Evolutionary conservation across 2,329 filamentous ascomycete species (phyloP).

Genomic region (Microthyrium microscopicum): DNA sequence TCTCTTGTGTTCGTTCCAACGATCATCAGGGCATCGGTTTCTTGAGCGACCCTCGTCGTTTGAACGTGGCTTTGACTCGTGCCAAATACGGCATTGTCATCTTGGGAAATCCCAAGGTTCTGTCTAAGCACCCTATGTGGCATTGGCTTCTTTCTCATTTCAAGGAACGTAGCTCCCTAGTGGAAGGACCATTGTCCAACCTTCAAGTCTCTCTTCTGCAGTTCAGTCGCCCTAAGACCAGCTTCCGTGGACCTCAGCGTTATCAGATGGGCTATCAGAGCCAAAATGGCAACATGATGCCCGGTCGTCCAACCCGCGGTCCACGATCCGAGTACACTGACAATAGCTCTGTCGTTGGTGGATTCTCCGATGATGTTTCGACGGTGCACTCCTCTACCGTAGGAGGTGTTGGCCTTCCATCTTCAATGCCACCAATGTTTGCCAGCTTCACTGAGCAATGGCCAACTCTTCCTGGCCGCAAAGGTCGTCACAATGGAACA

Average conservation of each 20-base stretch:
- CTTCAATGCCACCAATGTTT: slow-evolving; percentile 89
- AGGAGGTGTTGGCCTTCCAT: slow-evolving; percentile 57
- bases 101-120: slow-evolving; percentile 89
- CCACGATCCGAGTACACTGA: slow-evolving; percentile 43
- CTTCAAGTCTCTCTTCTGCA: slow-evolving; percentile 90
- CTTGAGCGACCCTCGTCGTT: slow-evolving; percentile 87
- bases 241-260: slow-evolving; percentile 74
- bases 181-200: slow-evolving; percentile 88
- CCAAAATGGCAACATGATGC: slow-evolving; percentile 30
- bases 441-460: slow-evolving; percentile 81
- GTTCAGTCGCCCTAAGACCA: slow-evolving; percentile 84
- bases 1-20: slow-evolving; percentile 95
- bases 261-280: slow-evolving; percentile 63
- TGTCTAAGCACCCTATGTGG: slow-evolving; percentile 96
- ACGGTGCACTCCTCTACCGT: slow-evolving; percentile 87
- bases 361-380: slow-evolving; percentile 92
- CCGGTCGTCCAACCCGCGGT: slow-evolving; percentile 21
- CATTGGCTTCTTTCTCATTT: slow-evolving; percentile 90
- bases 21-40: slow-evolving; percentile 99
- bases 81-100: slow-evolving; percentile 95
- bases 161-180: slow-evolving; percentile 90
- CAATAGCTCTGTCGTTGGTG: slow-evolving; percentile 77
- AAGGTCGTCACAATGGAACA: slow-evolving; percentile 40
- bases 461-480: slow-evolving; percentile 64
- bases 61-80: slow-evolving; percentile 92